Percentiles rank a stretch among this genome's conserved stretches.
These are phyloP conservation scores for Paecilomyces fulvus DNA, from an alignment of 2,329 filamentous ascomycete genomes.

Conservation along the genomic window DNA sequence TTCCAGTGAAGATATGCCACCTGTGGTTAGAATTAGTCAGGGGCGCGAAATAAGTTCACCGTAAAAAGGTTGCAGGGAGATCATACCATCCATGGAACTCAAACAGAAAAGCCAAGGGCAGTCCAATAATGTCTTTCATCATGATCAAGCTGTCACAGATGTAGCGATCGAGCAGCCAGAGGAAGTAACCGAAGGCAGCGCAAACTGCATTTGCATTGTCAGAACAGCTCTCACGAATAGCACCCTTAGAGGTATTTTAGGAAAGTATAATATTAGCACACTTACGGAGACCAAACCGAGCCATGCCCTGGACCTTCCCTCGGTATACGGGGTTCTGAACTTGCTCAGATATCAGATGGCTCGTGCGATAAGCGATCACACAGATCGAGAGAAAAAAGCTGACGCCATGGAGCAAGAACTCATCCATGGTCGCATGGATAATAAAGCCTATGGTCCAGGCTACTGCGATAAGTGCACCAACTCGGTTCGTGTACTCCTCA, in stretches of 20 bases:
- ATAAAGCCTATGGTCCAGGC: conserved; percentile 6
- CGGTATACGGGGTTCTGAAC: conserved; percentile 18
- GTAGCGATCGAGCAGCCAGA: conserved; percentile 35
- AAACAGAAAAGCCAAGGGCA: conserved; percentile 31
- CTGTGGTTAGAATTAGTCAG: conserved; percentile 12
- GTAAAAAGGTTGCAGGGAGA: not conserved
- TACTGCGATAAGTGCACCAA: conserved; percentile 26
- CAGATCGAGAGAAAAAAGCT: conserved; percentile 28
- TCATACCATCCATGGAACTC: conserved; percentile 38
- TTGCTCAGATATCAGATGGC: conserved; percentile 24
- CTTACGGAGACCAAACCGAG: conserved; percentile 18
- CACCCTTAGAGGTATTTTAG: not conserved
- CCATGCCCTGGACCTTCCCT: conserved; percentile 11
- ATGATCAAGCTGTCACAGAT: conserved; percentile 22
- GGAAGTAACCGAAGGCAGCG: conserved; percentile 30
- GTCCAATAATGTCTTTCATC: conserved; percentile 20
- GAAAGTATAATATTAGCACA: not conserved
- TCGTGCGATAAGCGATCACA: conserved; percentile 23
- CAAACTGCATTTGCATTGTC: conserved; percentile 13
- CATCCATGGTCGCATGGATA: conserved; percentile 36
- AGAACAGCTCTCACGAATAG: not conserved
- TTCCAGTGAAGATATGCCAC: conserved; percentile 37
- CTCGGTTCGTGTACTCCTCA: conserved; percentile 13
- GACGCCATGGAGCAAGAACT: conserved; percentile 33
- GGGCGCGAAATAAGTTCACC: not conserved